A percentile compares a stretch with the other conserved stretches of the same genome.
Evolutionary conservation across 2,329 filamentous ascomycete genomes (phyloP).

Genomic region (Nemania serpens): DNA sequence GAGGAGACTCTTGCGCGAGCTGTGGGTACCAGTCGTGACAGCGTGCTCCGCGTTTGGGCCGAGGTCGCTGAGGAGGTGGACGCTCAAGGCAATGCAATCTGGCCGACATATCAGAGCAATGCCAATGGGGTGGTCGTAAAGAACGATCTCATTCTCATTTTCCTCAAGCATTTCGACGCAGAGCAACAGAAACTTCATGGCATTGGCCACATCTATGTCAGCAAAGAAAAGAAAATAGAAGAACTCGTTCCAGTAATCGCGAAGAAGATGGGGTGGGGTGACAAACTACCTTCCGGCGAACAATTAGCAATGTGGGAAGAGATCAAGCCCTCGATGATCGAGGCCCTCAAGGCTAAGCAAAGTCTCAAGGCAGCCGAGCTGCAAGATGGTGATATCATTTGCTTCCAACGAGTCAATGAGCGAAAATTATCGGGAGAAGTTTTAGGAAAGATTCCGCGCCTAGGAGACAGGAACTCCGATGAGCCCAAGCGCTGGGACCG

Average conservation of each 20-base stretch:
- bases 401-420: slow-evolving; percentile 75
- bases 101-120: slow-evolving; percentile 67
- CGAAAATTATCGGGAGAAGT: slow-evolving; percentile 49
- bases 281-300: slow-evolving; percentile 68
- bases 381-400: slow-evolving; percentile 95
- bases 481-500: slow-evolving; percentile 53
- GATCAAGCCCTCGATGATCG: slow-evolving; percentile 98
- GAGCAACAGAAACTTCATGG: slow-evolving; percentile 76
- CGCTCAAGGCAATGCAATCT: slow-evolving; percentile 70
- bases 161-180: slow-evolving; percentile 90
- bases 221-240: slow-evolving; percentile 82
- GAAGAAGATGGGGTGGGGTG: slow-evolving; percentile 83
- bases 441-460: slow-evolving; percentile 46
- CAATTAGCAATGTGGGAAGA: slow-evolving; percentile 84
- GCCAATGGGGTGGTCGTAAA: slow-evolving; percentile 61
- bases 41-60: slow-evolving; percentile 83
- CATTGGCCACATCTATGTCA: slow-evolving; percentile 83
- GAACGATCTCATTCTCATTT: slow-evolving; percentile 75
- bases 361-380: slow-evolving; percentile 90
- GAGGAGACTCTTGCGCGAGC: slow-evolving; percentile 67
- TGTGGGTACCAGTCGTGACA: slow-evolving; percentile 62
- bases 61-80: slow-evolving; percentile 74
- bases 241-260: slow-evolving; percentile 80
- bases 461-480: slow-evolving; percentile 47
- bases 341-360: slow-evolving; percentile 87